A percentile compares a stretch with the other conserved stretches of the same genome.
phyloP scores from a whole-genome alignment of 2,329 filamentous ascomycete genomes.

The Hymenoscyphus infarciens region DNA sequence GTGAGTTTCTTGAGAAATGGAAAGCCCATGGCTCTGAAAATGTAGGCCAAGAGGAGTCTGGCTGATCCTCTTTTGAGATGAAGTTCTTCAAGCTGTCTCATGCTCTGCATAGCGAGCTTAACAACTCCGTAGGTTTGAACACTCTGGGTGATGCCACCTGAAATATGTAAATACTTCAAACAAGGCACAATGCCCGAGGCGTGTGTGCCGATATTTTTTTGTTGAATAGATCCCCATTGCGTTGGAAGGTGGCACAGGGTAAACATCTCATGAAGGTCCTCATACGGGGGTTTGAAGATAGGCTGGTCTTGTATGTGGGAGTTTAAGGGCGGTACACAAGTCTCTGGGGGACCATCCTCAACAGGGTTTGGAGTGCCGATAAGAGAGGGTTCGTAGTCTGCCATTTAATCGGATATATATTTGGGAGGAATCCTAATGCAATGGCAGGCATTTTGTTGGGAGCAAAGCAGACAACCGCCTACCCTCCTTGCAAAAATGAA shows the following conservation, averaged over 20 bases:
- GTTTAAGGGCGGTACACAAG: neutral
- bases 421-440: no score
- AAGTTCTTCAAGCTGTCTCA: neutral
- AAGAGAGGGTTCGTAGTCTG: neutral
- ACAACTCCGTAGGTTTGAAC: conserved; percentile 1
- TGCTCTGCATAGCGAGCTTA: conserved; percentile 3
- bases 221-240: neutral
- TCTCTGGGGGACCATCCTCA: neutral
- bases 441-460: no score
- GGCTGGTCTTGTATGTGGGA: neutral
- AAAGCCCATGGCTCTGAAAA: neutral
- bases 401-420: neutral
- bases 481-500: no score
- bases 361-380: neutral
- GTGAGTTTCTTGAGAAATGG: conserved; percentile 4
- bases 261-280: conserved; percentile 5
- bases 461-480: no score
- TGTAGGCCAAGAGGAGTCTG: conserved; percentile 1
- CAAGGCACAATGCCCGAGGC: conserved; percentile 4
- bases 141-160: conserved; percentile 4
- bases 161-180: conserved; percentile 3
- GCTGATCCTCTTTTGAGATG: neutral
- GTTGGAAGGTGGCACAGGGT: neutral
- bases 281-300: neutral
- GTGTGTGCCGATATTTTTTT: neutral